phyloP scores from a whole-genome alignment of 768 basidiomycete species.

The Lentinula guzmanii region DNA sequence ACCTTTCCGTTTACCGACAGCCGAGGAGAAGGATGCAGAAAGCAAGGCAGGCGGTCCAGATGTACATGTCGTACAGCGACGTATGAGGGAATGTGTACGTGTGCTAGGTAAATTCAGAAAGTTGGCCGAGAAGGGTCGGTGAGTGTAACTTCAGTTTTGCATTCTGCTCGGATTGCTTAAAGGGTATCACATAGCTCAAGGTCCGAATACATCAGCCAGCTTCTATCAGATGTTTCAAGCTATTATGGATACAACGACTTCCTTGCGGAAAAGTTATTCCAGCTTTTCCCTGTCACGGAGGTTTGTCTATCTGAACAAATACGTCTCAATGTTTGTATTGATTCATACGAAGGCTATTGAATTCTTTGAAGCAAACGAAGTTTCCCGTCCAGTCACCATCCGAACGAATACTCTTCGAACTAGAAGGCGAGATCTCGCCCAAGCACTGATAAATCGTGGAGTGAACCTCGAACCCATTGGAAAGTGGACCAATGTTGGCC shows the following conservation, averaged over 20 bases:
- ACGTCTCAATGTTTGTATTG: background rate
- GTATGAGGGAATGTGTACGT: slow-evolving; percentile 74
- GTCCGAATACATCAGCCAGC: slow-evolving; percentile 84
- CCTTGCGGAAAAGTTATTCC: slow-evolving; percentile 90
- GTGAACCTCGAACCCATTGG: slow-evolving; percentile 98
- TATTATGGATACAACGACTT: slow-evolving; percentile 99
- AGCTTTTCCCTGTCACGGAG: slow-evolving; percentile 89
- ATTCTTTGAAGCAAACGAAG: slow-evolving; percentile 97
- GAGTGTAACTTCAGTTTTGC: slow-evolving; percentile 18
- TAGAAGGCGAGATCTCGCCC: slow-evolving; percentile 89
- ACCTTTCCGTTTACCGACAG: slow-evolving; percentile 61
- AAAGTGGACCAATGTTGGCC: slow-evolving; percentile 98
- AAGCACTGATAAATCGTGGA: slow-evolving; percentile 89
- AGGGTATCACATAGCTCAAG: slow-evolving; percentile 51
- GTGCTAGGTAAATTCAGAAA: slow-evolving; percentile 69
- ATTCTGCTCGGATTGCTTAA: background rate
- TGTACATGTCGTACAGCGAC: slow-evolving; percentile 66
- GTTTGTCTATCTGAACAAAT: slow-evolving; percentile 33
- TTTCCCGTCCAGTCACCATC: slow-evolving; percentile 94
- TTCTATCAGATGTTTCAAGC: slow-evolving; percentile 83
- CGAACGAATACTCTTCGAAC: slow-evolving; percentile 96
- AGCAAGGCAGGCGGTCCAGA: slow-evolving; percentile 64
- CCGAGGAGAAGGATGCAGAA: slow-evolving; percentile 69
- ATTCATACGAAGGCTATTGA: slow-evolving; percentile 70
- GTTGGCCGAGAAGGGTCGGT: slow-evolving; percentile 65